A percentile compares a stretch with the other conserved stretches of the same genome.
Conservation (phyloP, 139 green algal genomes). For the Desmodesmus armatus region DNA sequence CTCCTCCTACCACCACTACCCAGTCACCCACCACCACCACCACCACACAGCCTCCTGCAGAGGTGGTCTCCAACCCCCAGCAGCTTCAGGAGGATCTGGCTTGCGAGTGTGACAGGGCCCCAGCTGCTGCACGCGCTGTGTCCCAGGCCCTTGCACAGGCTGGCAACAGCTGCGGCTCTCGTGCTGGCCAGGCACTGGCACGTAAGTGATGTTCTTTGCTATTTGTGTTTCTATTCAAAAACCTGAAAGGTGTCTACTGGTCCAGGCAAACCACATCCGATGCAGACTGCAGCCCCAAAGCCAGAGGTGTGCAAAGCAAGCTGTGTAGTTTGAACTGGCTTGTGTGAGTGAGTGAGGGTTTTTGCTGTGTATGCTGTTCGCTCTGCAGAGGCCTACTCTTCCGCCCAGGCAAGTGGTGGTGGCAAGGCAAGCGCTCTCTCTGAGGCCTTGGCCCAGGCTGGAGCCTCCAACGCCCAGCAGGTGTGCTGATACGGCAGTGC, state of each 20-base stretch:
- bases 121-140: background rate
- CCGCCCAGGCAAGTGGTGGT: background rate
- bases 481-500: too few relatives aligned
- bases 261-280: background rate
- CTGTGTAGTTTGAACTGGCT: background rate
- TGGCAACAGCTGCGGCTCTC: background rate
- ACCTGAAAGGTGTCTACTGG: too few relatives aligned
- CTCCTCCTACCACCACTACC: background rate
- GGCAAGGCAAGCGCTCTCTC: too few relatives aligned
- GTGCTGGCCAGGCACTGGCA: background rate
- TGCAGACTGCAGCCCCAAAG: background rate
- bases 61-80: background rate
- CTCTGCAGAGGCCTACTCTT: background rate
- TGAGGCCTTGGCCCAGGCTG: background rate
- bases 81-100: background rate
- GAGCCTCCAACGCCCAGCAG: background rate
- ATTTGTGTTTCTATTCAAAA: too few relatives aligned
- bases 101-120: background rate
- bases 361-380: background rate
- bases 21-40: background rate
- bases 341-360: background rate
- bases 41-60: background rate
- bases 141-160: constrained; percentile 22
- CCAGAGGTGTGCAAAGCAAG: background rate
- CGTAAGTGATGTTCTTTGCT: background rate